A percentile compares a stretch with the other conserved stretches of the same genome.
Conservation (phyloP, 495 filamentous ascomycete genomes). For the Aspergillus asperescens region DNA sequence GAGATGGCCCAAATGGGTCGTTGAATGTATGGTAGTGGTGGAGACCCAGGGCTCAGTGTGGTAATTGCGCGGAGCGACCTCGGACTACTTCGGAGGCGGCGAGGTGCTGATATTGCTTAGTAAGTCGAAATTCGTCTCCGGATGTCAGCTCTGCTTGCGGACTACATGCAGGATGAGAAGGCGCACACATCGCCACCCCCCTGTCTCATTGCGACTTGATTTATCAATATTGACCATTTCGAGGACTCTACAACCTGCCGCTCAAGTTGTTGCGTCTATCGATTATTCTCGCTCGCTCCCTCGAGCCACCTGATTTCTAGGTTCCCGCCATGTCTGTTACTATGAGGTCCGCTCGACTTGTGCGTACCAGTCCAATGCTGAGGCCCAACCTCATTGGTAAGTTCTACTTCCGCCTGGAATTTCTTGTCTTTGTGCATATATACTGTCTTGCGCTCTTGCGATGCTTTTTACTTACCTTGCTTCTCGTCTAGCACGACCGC, state of each 20-base stretch:
- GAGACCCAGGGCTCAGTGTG: no score
- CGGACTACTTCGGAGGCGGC: no score
- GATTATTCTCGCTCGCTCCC: conserved; percentile 23
- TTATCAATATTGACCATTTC: neutral
- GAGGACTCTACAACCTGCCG: neutral
- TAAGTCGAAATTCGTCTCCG: no score
- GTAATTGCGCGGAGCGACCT: no score
- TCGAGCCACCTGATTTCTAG: conserved; percentile 26
- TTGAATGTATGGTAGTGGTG: no score
- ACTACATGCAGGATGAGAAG: conserved; percentile 7
- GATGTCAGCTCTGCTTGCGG: conserved; percentile 22
- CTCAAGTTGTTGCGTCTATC: conserved; percentile 23
- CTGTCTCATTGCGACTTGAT: conserved; percentile 1
- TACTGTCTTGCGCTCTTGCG: neutral
- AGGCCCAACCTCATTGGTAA: conserved; percentile 32
- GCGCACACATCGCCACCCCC: conserved; percentile 17
- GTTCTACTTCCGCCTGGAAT: conserved; percentile 16
- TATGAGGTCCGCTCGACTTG: conserved; percentile 40
- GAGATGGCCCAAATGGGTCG: no score
- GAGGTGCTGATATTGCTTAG: no score
- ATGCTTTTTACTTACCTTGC: conserved; percentile 4
- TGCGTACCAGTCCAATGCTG: conserved; percentile 36
- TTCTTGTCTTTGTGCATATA: neutral
- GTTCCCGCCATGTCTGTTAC: conserved; percentile 41
- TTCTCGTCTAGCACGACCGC: conserved; percentile 31